A percentile compares a stretch with the other conserved stretches of the same genome.
Conservation (phyloP, 805 yeast genomes). For the Schizosaccharomyces osmophilus region DNA sequence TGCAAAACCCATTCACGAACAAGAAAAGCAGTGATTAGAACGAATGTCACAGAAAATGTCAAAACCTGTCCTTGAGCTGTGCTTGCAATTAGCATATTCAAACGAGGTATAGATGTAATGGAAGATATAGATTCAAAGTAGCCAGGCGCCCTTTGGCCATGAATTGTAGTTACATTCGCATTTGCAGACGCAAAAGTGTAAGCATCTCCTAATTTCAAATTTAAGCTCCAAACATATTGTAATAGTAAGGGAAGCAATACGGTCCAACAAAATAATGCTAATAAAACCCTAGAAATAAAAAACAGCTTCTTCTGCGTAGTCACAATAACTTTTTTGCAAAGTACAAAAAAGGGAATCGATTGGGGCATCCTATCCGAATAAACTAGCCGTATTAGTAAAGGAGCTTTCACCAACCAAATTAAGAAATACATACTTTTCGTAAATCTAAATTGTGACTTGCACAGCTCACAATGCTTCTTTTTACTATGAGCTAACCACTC, state of each 20-base stretch:
- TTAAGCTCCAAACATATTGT: not conserved
- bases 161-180: not conserved
- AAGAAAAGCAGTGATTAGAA: slow-evolving; percentile 19
- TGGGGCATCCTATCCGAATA: slow-evolving; percentile 43
- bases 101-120: not conserved
- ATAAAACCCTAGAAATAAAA: not conserved
- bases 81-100: not conserved
- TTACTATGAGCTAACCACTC: slow-evolving; percentile 64
- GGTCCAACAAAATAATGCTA: not conserved
- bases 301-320: too few relatives aligned
- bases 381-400: slow-evolving; percentile 10
- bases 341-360: slow-evolving; percentile 28
- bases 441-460: slow-evolving; percentile 51
- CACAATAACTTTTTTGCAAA: slow-evolving; percentile 19
- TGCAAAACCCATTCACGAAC: slow-evolving; percentile 16
- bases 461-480: slow-evolving; percentile 59
- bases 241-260: not conserved
- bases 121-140: not conserved
- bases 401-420: not conserved
- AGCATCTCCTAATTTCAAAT: not conserved
- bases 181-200: not conserved
- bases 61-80: slow-evolving; percentile 12
- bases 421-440: slow-evolving; percentile 18
- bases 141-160: not conserved
- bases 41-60: slow-evolving; percentile 11